Percentiles rank a stretch among this genome's conserved stretches.
Conservation (phyloP, 2,329 filamentous ascomycete genomes). For the Cladosporium sp. region DNA sequence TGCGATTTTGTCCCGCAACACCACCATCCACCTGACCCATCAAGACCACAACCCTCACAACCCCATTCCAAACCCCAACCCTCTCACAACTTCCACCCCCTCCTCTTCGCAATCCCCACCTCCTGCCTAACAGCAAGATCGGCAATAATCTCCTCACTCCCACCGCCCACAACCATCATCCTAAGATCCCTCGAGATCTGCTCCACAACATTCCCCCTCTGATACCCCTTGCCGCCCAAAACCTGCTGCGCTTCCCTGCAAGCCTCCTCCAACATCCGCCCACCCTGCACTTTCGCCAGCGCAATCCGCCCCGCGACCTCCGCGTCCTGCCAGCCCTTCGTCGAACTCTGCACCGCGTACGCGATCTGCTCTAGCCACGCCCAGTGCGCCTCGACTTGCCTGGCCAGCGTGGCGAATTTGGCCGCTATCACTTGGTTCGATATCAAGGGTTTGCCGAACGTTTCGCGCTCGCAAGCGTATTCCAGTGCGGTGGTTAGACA, state of each 20-base stretch:
- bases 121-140: slow-evolving; percentile 33
- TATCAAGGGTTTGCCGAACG: slow-evolving; percentile 32
- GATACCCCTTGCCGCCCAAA: slow-evolving; percentile 50
- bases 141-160: slow-evolving; percentile 31
- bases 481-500: slow-evolving; percentile 26
- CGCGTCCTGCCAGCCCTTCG: slow-evolving; percentile 26
- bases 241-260: slow-evolving; percentile 54
- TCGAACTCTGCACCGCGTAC: slow-evolving; percentile 27
- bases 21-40: no score
- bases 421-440: slow-evolving; percentile 30
- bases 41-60: no score
- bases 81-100: slow-evolving; percentile 41
- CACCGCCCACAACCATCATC: slow-evolving; percentile 39
- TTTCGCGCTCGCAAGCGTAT: slow-evolving; percentile 31
- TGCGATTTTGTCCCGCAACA: no score
- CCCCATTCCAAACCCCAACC: no score
- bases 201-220: slow-evolving; percentile 47
- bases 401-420: slow-evolving; percentile 30
- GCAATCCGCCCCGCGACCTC: slow-evolving; percentile 50
- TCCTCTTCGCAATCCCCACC: slow-evolving; percentile 31
- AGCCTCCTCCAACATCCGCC: slow-evolving; percentile 49
- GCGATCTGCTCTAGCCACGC: slow-evolving; percentile 30
- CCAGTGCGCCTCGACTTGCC: slow-evolving; percentile 30
- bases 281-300: slow-evolving; percentile 49
- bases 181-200: slow-evolving; percentile 51